phyloP scores from a whole-genome alignment of 257 asterid species.

The Gentiana dahurica region DNA sequence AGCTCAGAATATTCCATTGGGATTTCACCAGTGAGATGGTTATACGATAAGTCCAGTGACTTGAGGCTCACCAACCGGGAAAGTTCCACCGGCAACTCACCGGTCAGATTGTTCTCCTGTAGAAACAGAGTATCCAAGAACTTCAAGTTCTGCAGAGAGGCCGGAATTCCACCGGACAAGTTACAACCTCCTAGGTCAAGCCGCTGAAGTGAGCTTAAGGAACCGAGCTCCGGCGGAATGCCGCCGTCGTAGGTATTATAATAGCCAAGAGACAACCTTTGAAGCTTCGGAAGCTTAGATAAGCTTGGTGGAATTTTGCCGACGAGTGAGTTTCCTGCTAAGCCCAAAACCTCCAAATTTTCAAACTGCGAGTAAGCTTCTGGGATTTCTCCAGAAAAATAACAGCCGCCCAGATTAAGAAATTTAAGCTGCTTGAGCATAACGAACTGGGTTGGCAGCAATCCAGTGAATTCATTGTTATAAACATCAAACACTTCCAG shows the following conservation, averaged over 20 bases:
- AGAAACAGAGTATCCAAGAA: slow-evolving; percentile 53
- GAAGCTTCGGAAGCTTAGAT: slow-evolving; percentile 44
- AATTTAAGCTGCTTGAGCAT: slow-evolving; percentile 26
- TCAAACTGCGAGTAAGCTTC: slow-evolving; percentile 49
- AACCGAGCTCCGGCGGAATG: slow-evolving; percentile 77
- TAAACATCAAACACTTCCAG: slow-evolving; percentile 57
- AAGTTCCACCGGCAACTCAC: slow-evolving; percentile 53
- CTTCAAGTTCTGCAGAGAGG: slow-evolving; percentile 61
- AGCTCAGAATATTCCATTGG: slow-evolving; percentile 46
- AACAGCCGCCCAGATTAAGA: slow-evolving; percentile 58
- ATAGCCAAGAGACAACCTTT: slow-evolving; percentile 56
- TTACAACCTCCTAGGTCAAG: slow-evolving; percentile 64
- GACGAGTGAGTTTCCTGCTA: slow-evolving; percentile 54
- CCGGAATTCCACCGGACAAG: slow-evolving; percentile 71
- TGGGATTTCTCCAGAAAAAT: slow-evolving; percentile 68
- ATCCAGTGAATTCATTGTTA: slow-evolving; percentile 59
- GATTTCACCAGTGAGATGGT: slow-evolving; percentile 55
- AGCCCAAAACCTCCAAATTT: slow-evolving; percentile 35
- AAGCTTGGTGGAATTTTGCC: slow-evolving; percentile 68
- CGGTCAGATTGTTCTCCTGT: slow-evolving; percentile 64
- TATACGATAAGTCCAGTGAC: slow-evolving; percentile 68
- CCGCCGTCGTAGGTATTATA: slow-evolving; percentile 61
- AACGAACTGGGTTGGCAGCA: slow-evolving; percentile 48
- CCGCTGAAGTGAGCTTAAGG: slow-evolving; percentile 24
- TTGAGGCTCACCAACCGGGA: slow-evolving; percentile 52